Evolutionary conservation across 2,329 filamentous ascomycete species (phyloP), one percentile per base, ranked within the genome.

Genomic region (Epichloe sibirici): DNA sequence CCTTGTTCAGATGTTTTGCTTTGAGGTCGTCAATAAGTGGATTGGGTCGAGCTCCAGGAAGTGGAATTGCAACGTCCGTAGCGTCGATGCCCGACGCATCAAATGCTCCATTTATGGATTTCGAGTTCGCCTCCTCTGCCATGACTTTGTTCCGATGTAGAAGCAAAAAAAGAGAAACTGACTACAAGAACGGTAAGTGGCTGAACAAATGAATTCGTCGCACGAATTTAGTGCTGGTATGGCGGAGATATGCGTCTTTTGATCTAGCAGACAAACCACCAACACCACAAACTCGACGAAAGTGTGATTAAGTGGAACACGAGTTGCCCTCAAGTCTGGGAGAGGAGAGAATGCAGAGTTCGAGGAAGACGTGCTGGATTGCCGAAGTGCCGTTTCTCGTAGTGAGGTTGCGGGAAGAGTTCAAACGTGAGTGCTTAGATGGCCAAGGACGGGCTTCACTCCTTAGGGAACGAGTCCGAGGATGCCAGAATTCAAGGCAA

Each of bases 1-100:
- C 76, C 21, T 67, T 66, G 17, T 71, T 65, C 25, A 71, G 58
- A 23, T 73, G 64, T 1, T 62, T 53, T 3, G 63, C 55, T 35
- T 64, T 65, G 9, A 73, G 57, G 25, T 66, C 62, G 45, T 71
- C 65, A 17, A 71, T 62, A 40, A 73, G 57, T 11, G 64, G 65
- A 49, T 72, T 71, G n/a, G 69, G 58, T 34, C 62, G 50, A 35
- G 65, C 49, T 7, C 55, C 56, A 40, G 51, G 53, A 4, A 40
- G 35, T n/a, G 50, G 50, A 31, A 17, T 43, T 13, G 54, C 15
- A 8, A 21, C 15, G 11, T 31, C 34, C n/a, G 45, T 5, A 15
- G n/a, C 23, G 8, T 42, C 48, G 4, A 46, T 48, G 34, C 25
- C 35, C 31, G 51, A 48, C 7, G 15, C 25, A 17, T 55, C 48